Conservation (phyloP, 331 rosid genomes). For the Acacia concinna region DNA sequence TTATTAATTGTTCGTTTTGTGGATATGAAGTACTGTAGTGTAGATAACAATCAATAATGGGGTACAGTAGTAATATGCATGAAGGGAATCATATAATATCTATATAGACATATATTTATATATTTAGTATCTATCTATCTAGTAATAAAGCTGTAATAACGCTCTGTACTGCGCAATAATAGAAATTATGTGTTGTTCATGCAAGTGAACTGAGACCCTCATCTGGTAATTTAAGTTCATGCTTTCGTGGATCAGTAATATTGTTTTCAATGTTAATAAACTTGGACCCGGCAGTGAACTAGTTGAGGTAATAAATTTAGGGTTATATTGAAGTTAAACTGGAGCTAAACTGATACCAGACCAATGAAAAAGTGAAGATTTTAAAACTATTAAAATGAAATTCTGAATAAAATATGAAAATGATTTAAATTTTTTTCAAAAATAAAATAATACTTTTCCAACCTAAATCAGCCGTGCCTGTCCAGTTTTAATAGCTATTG, state of each 20-base stretch:
- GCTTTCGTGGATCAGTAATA: background rate
- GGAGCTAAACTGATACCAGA: no score
- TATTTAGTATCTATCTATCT: background rate
- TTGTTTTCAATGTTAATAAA: no score
- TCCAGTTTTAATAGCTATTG: no score
- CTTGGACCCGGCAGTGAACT: no score
- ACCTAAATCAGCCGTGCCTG: no score
- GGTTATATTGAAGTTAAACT: no score
- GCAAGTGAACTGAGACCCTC: background rate
- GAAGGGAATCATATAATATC: background rate
- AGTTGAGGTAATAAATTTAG: no score
- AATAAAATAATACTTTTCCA: no score
- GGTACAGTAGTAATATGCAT: background rate
- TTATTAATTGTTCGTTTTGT: background rate
- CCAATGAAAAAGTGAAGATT: no score
- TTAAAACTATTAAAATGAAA: no score
- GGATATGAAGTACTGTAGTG: background rate
- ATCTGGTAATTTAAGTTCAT: background rate
- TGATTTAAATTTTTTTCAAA: no score
- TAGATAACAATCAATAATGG: background rate
- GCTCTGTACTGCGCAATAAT: background rate
- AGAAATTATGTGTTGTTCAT: background rate
- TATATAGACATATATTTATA: background rate
- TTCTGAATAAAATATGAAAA: no score
- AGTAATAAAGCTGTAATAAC: background rate